Evolutionary conservation across 352 stramenopile species (phyloP), one percentile per base, ranked within the genome.

Genomic region (Plasmopara muralis): DNA sequence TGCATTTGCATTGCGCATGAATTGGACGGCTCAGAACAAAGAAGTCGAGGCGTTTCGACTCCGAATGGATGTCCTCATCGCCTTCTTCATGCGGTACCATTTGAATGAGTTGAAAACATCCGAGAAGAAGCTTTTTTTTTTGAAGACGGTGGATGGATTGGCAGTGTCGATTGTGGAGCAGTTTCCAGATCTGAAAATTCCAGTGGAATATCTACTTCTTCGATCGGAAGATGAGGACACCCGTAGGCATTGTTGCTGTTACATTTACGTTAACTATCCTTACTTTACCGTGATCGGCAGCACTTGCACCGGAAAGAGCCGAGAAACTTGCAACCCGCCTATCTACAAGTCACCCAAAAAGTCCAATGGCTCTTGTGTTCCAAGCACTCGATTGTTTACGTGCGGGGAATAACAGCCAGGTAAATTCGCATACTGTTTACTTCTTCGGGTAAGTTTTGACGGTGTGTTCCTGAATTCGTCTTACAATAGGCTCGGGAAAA

Each of bases 51-150:
- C 45, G 9, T 34, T 70, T 37, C 55, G 52, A 10, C 30, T 44
- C 28, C 64, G 67, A 55, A 69, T 82, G 46, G 76, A 91, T 34
- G 43, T 60, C 6, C 61, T 69, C 2, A 70, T 87, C 14, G 79
- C 77, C 7, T 80, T 85, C 52, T 89, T 90, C 50, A 68, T 89
- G 62, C 74, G 77, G 34, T 56, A 72, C n/a, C 74, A 88, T 18
- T 45, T 89, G 12, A 69, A 90, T 44, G 55, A 48, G 4, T 55
- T 87, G 14, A 87, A 88, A 45, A 33, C 43, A 8, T 47, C 63
- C 1, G 81, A 82, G 50, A 68, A 76, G 20, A 76, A 90, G 31
- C 6, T 62, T 4, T 37, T 25, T 12, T 48, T 70, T 30, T 45
- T 87, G 7, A 63, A 69, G 31, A 64, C 55, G 12, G 34, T 91